Percentiles rank a stretch among this genome's conserved stretches.
Evolutionary conservation across 164 flowering plant genomes (phyloP).

Genomic region (Brasenia schreberi): DNA sequence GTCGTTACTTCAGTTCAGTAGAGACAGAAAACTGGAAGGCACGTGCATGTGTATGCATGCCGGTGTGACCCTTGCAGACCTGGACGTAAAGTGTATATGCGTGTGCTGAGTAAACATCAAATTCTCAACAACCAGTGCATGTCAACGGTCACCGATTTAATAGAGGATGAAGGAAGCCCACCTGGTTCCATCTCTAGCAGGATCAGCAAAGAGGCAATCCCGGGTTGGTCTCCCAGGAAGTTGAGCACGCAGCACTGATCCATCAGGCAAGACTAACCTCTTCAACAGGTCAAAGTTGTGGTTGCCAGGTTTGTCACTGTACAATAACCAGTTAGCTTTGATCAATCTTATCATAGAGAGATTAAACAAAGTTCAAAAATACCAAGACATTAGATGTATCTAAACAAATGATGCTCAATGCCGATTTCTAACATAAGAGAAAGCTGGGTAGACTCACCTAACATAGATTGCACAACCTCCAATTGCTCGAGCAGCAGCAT

Average conservation of each 20-base stretch:
- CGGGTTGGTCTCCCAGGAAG: constrained; percentile 87
- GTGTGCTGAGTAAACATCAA: not conserved
- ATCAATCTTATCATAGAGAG: no score
- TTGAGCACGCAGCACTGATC: constrained; percentile 87
- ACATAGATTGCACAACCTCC: constrained; percentile 96
- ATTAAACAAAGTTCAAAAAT: no score
- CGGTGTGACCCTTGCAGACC: no score
- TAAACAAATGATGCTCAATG: not conserved
- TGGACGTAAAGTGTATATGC: not conserved
- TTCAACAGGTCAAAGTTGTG: constrained; percentile 83
- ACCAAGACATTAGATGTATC: not conserved
- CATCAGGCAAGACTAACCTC: constrained; percentile 95
- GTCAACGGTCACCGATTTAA: not conserved
- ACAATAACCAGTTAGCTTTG: not conserved
- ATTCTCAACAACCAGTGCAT: not conserved
- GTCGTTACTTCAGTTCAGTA: no score
- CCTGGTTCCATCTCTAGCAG: constrained; percentile 92
- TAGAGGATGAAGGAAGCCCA: constrained; percentile 9
- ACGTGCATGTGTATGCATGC: no score
- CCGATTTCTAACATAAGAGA: not conserved
- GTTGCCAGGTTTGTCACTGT: constrained; percentile 51
- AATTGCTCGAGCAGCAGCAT: constrained; percentile 90
- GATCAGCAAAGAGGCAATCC: constrained; percentile 84
- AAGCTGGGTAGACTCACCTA: constrained; percentile 30
- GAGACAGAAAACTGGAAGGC: no score